phyloP scores from a whole-genome alignment of 495 filamentous ascomycete genomes.

The Chaetomidium leptoderma region DNA sequence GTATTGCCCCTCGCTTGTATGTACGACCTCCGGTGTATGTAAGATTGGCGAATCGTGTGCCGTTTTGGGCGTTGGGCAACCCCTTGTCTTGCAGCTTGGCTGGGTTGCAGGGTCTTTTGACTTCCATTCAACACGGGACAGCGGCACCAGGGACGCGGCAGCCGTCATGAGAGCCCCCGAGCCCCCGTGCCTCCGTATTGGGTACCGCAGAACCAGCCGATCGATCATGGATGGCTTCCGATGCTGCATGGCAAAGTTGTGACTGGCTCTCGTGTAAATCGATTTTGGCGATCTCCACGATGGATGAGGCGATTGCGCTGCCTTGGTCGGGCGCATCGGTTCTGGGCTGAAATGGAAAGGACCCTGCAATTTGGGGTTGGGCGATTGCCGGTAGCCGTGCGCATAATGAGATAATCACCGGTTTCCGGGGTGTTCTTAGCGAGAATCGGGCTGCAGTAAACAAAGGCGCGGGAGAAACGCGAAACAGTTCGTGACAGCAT shows the following conservation, averaged over 20 bases:
- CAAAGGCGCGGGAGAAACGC: not conserved
- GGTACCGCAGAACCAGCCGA: constrained; percentile 3
- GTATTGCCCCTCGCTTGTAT: no score
- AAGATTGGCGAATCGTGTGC: constrained; percentile 7
- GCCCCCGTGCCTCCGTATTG: not conserved
- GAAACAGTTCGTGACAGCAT: constrained; percentile 3
- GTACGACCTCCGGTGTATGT: not conserved
- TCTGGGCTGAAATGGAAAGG: constrained; percentile 10
- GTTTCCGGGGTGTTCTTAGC: constrained; percentile 6
- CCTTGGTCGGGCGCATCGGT: not conserved
- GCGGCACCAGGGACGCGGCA: not conserved
- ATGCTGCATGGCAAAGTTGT: not conserved
- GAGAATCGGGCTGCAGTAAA: constrained; percentile 13
- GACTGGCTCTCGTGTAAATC: not conserved
- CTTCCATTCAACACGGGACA: constrained; percentile 1
- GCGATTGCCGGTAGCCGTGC: constrained; percentile 1
- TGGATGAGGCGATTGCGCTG: not conserved
- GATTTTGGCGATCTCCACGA: constrained; percentile 1
- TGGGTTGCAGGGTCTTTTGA: constrained; percentile 7
- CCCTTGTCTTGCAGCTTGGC: constrained; percentile 9
- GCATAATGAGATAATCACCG: constrained; percentile 21
- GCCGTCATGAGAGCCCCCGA: not conserved
- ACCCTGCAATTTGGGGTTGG: not conserved
- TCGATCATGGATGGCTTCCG: not conserved
- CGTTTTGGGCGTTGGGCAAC: not conserved